Conservation (phyloP, 257 asterid genomes). For the Solanum peruvianum region DNA sequence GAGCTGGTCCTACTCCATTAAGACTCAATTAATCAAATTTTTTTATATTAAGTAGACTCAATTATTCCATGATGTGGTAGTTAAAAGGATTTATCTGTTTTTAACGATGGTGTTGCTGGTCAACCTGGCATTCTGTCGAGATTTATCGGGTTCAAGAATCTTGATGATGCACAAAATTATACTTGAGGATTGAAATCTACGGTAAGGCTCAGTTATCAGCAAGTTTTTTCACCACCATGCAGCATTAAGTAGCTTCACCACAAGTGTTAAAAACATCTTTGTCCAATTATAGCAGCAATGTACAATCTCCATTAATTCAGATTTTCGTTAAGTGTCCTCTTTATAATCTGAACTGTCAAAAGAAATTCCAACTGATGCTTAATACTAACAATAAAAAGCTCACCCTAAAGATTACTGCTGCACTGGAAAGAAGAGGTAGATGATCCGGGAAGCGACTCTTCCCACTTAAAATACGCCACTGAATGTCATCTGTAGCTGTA, state of each 20-base stretch:
- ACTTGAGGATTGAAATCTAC: background rate
- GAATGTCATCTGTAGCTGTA: slow-evolving; percentile 32
- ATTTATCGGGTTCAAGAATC: background rate
- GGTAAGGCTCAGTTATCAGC: background rate
- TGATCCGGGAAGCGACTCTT: slow-evolving; percentile 76
- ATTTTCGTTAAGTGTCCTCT: background rate
- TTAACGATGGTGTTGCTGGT: background rate
- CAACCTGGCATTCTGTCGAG: background rate
- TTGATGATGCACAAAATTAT: background rate
- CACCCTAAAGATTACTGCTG: slow-evolving; percentile 93
- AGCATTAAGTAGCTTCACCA: background rate
- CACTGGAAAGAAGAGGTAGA: slow-evolving; percentile 71
- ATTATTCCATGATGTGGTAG: background rate
- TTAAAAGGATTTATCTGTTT: background rate
- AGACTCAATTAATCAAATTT: background rate
- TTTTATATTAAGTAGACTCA: background rate
- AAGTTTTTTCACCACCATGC: background rate
- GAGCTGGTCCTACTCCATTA: background rate
- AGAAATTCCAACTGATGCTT: background rate
- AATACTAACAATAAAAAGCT: slow-evolving; percentile 11
- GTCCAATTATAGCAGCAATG: background rate
- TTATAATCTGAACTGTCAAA: background rate
- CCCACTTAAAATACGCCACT: slow-evolving; percentile 80
- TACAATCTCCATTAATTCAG: background rate
- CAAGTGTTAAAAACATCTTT: background rate